Percentiles rank a stretch among this genome's conserved stretches.
These are phyloP conservation scores for Monosporascus ibericus DNA, from an alignment of 2,329 filamentous ascomycete species.

Conservation along the genomic window DNA sequence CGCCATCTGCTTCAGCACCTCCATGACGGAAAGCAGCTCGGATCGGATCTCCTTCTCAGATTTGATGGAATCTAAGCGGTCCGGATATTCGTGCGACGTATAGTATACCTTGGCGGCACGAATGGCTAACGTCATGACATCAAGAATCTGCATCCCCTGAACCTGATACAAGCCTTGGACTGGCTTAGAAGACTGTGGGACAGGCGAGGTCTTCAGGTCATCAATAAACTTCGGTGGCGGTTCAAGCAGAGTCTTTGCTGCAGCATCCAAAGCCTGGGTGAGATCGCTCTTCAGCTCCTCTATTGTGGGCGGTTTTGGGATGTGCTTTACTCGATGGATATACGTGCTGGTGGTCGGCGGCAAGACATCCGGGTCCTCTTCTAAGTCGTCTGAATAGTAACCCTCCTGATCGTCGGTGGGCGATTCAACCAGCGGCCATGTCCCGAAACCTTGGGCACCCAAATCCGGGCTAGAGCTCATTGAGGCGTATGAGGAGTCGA, in stretches of 20 bases:
- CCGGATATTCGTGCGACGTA: slow-evolving; percentile 81
- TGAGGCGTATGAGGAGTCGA: slow-evolving; percentile 55
- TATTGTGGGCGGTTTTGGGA: slow-evolving; percentile 79
- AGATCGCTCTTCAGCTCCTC: slow-evolving; percentile 63
- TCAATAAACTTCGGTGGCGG: slow-evolving; percentile 32
- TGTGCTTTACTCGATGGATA: slow-evolving; percentile 72
- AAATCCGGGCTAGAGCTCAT: slow-evolving; percentile 55
- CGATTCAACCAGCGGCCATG: slow-evolving; percentile 38
- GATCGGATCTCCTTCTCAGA: slow-evolving; percentile 79
- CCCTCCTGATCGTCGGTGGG: slow-evolving; percentile 38
- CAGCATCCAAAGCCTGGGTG: slow-evolving; percentile 33
- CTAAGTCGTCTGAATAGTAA: slow-evolving; percentile 53
- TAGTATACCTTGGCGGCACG: slow-evolving; percentile 95
- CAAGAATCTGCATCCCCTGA: slow-evolving; percentile 85
- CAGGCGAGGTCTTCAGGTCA: slow-evolving; percentile 8
- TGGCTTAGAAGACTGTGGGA: slow-evolving; percentile 20
- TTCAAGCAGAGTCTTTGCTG: slow-evolving; percentile 58
- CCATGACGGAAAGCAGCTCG: slow-evolving; percentile 80
- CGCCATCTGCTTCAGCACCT: slow-evolving; percentile 87
- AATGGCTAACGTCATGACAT: slow-evolving; percentile 92
- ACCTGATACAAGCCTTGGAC: slow-evolving; percentile 74
- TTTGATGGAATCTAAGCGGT: slow-evolving; percentile 79
- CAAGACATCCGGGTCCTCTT: slow-evolving; percentile 72
- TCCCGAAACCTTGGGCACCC: slow-evolving; percentile 31
- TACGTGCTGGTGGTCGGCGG: slow-evolving; percentile 98